Conservation (phyloP, 805 yeast genomes). For the Middelhovenomyces tepae region DNA sequence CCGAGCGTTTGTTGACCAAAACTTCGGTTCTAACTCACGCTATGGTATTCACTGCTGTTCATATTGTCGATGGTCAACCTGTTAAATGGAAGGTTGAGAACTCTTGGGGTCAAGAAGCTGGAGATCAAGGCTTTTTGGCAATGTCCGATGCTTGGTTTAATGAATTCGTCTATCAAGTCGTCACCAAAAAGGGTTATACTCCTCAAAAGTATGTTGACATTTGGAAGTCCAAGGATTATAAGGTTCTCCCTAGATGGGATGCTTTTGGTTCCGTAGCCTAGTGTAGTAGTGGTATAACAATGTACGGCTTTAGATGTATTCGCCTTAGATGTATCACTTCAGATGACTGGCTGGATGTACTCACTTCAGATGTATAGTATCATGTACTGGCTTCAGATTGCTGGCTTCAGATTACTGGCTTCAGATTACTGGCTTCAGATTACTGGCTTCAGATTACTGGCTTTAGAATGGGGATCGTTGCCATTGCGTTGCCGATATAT, state of each 20-base stretch:
- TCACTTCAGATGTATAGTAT: too few relatives aligned
- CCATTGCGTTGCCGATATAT: too few relatives aligned
- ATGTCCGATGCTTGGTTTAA: conserved; percentile 70
- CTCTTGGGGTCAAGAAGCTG: conserved; percentile 67
- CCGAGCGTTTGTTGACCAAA: conserved; percentile 59
- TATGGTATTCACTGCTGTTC: conserved; percentile 77
- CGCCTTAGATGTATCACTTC: too few relatives aligned
- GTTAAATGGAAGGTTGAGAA: conserved; percentile 66
- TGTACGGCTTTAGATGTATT: too few relatives aligned
- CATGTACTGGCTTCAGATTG: too few relatives aligned
- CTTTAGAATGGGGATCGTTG: too few relatives aligned
- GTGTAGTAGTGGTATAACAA: too few relatives aligned
- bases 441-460: too few relatives aligned
- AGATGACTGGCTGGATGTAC: too few relatives aligned
- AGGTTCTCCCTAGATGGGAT: conserved; percentile 4
- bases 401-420: too few relatives aligned
- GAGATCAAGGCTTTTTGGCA: conserved; percentile 57
- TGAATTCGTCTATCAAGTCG: conserved; percentile 67
- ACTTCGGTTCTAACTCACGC: conserved; percentile 86
- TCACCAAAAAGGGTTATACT: conserved; percentile 16
- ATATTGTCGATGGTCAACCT: conserved; percentile 48
- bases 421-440: too few relatives aligned
- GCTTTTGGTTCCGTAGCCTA: conserved; percentile 3
- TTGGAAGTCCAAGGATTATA: conserved; percentile 2
- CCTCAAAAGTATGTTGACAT: not conserved